Conservation (phyloP, 2,329 filamentous ascomycete genomes). For the Dryadomyces quercus-mongolicae region DNA sequence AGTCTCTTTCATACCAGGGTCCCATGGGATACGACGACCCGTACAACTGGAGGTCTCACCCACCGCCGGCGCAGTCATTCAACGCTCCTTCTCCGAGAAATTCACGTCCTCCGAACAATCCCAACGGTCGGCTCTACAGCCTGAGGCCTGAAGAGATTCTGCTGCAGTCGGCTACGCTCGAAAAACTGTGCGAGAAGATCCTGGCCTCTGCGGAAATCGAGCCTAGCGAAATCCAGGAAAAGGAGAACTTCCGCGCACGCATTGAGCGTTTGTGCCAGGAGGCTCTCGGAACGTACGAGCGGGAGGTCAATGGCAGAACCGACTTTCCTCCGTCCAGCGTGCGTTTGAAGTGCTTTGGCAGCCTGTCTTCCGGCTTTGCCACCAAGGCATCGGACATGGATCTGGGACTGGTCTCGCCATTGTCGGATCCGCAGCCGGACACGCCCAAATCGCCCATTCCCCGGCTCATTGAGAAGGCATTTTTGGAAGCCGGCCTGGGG, state of each 20-base stretch:
- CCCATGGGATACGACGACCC: slow-evolving; percentile 13
- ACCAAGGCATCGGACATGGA: slow-evolving; percentile 88
- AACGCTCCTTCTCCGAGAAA: slow-evolving; percentile 10
- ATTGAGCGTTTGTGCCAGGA: slow-evolving; percentile 55
- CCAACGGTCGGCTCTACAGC: slow-evolving; percentile 15
- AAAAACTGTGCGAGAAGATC: slow-evolving; percentile 33
- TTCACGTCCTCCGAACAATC: slow-evolving; percentile 3
- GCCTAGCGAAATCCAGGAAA: slow-evolving; percentile 49
- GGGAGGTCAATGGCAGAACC: slow-evolving; percentile 20
- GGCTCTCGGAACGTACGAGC: slow-evolving; percentile 42
- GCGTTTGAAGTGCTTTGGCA: slow-evolving; percentile 69
- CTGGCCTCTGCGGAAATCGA: slow-evolving; percentile 52
- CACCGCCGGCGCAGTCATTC: slow-evolving; percentile 8
- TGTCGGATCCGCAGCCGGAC: slow-evolving; percentile 41
- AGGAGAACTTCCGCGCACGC: slow-evolving; percentile 54
- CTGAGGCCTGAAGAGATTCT: slow-evolving; percentile 31
- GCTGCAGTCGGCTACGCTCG: slow-evolving; percentile 36
- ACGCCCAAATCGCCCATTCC: slow-evolving; percentile 52
- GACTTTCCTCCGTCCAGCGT: slow-evolving; percentile 45
- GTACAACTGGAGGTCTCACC: slow-evolving; percentile 17
- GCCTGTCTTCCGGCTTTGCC: slow-evolving; percentile 73
- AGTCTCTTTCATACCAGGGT: slow-evolving; percentile 21
- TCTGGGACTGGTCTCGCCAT: slow-evolving; percentile 59
- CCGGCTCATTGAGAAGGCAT: slow-evolving; percentile 59
- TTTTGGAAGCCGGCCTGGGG: slow-evolving; percentile 61